phyloP scores from a whole-genome alignment of 768 basidiomycete species.

The Hericium erinaceus region DNA sequence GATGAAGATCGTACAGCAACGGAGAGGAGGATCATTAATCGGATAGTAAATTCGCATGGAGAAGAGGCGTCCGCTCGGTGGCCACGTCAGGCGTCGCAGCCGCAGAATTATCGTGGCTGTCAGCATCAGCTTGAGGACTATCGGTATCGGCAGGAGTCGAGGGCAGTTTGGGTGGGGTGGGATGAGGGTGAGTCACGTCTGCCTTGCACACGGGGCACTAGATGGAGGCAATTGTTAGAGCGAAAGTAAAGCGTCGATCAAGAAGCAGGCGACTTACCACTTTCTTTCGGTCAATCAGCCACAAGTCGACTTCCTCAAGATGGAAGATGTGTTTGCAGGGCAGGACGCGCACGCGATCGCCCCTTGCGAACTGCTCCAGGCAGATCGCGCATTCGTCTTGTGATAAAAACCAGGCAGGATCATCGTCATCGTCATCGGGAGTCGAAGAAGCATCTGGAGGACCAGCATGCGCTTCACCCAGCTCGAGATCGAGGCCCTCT shows the following conservation, averaged over 20 bases:
- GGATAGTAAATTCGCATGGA: neutral
- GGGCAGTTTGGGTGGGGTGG: conserved; percentile 10
- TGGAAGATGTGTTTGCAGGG: conserved; percentile 97
- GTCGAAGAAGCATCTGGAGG: conserved; percentile 12
- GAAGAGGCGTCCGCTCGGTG: conserved; percentile 2
- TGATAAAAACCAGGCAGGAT: conserved; percentile 68
- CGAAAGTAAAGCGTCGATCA: conserved; percentile 5
- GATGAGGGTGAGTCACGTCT: conserved; percentile 64
- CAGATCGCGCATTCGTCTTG: conserved; percentile 93
- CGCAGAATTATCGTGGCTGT: neutral
- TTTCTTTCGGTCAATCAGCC: conserved; percentile 90
- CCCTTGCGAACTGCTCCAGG: conserved; percentile 74
- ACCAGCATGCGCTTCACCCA: conserved; percentile 5
- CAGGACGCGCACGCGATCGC: conserved; percentile 83
- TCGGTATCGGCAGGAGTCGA: neutral
- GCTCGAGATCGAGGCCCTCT: conserved; percentile 11
- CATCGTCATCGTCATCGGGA: conserved; percentile 17
- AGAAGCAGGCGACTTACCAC: conserved; percentile 44
- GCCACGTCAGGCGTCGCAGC: conserved; percentile 1
- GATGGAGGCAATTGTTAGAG: neutral
- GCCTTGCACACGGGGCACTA: conserved; percentile 92
- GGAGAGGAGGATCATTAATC: neutral
- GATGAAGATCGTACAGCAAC: neutral
- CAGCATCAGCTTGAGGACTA: neutral
- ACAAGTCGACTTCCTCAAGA: conserved; percentile 81